These are phyloP conservation scores for Dictyostelium intermedium DNA, from an alignment of 78 protist species.

Conservation along the genomic window DNA sequence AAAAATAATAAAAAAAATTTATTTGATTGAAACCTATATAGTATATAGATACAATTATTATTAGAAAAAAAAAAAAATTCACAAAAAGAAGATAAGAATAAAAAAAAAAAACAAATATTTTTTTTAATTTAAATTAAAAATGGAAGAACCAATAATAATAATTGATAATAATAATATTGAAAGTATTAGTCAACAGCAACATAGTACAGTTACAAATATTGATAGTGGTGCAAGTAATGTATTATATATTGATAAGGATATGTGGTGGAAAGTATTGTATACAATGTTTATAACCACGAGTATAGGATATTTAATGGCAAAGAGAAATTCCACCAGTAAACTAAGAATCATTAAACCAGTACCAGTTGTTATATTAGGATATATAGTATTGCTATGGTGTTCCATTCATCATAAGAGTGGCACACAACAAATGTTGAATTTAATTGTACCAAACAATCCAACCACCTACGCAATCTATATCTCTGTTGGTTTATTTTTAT, in stretches of 20 bases:
- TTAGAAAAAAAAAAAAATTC: neutral
- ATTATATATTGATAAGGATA: constrained; percentile 21
- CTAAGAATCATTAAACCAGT: constrained; percentile 35
- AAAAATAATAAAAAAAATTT: neutral
- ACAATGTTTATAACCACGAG: constrained; percentile 29
- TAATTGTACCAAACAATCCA: constrained; percentile 60
- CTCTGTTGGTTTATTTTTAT: constrained; percentile 45
- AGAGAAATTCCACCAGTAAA: constrained; percentile 15
- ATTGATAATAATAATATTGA: neutral
- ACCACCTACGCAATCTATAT: constrained; percentile 52
- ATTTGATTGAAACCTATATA: neutral
- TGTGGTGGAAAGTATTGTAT: constrained; percentile 72
- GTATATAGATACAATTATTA: neutral
- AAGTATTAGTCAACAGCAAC: neutral
- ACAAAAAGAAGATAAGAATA: neutral
- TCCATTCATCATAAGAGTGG: constrained; percentile 29
- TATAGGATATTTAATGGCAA: constrained; percentile 34
- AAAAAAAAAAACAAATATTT: neutral
- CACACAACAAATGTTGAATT: neutral
- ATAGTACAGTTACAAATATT: constrained; percentile 1
- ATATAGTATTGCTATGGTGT: constrained; percentile 62
- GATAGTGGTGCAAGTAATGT: neutral
- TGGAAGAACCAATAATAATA: neutral
- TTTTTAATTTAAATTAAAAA: neutral
- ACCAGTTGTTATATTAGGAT: constrained; percentile 70